phyloP scores from a whole-genome alignment of 148 eudicot genomes.

The Cornus florida region DNA sequence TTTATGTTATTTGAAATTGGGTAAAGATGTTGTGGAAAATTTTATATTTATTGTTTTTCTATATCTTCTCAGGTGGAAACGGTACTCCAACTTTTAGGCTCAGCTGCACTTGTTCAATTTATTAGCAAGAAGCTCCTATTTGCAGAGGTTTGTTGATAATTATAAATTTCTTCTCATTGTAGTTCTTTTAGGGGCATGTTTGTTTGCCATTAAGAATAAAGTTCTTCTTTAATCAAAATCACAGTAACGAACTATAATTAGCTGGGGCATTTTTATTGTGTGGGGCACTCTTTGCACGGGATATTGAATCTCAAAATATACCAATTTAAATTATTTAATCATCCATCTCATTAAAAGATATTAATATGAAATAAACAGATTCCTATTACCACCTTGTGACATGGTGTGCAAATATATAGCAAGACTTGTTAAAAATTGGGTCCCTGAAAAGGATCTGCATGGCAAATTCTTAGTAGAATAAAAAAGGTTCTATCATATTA shows the following conservation, averaged over 20 bases:
- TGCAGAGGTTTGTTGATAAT: constrained; percentile 60
- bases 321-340: neutral
- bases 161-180: neutral
- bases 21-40: neutral
- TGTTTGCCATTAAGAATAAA: neutral
- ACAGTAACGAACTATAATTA: neutral
- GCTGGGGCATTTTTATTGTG: neutral
- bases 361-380: too few relatives aligned
- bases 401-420: too few relatives aligned
- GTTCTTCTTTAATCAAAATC: neutral
- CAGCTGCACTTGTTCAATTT: constrained; percentile 78
- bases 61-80: constrained; percentile 69
- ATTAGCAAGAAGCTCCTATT: constrained; percentile 83
- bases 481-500: too few relatives aligned
- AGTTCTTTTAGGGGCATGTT: neutral
- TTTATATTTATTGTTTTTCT: neutral
- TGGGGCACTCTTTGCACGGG: neutral
- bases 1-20: neutral
- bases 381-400: too few relatives aligned
- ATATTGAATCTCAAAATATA: neutral
- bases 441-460: too few relatives aligned
- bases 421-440: too few relatives aligned
- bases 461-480: too few relatives aligned
- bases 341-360: too few relatives aligned
- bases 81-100: constrained; percentile 78